Evolutionary conservation across 2,329 filamentous ascomycete species (phyloP), one percentile per base, ranked within the genome.

Genomic region (Calonectria multiphialidica): DNA sequence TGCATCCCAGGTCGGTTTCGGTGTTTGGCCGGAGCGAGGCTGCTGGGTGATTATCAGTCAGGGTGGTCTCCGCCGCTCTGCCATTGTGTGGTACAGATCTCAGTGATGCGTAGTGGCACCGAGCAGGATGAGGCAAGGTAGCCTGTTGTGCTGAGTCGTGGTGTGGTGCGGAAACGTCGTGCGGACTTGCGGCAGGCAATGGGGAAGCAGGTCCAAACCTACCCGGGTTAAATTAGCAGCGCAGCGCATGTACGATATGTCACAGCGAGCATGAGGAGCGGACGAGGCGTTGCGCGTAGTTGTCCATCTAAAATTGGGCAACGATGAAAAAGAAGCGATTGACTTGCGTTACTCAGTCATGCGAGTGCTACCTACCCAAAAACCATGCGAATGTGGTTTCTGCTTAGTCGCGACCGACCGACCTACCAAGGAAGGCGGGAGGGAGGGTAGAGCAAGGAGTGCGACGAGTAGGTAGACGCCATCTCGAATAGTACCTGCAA

Each of bases 101-200:
- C 21, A n/a, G 33, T 57, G 33, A 57, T 57, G 53, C 35, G 33
- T 57, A 57, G 53, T 33, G 53, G 53, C 53, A 40, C 53, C 53
- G 33, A 33, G 33, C 53, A 50, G 25, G 47, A 49, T 23, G 35
- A 68, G 55, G 44, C 65, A 62, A 42, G 55, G 57, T 62, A 50
- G 66, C 55, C 57, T 68, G 66, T 37, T 40, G 45, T 68, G 33
- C 42, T 28, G n/a, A 47, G 35, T 25, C 21, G 55, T 42, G 57
- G 57, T 45, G 57, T 62, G 57, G 15, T 62, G 37, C 37, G 42
- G 53, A 57, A 57, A 57, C 53, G 33, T 40, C 53, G 53, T 25
- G 50, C 7, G 35, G 33, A 18, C 12, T 68, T 53, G 44, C 55
- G 66, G 55, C 66, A 62, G 57, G 57, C 57, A 62, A 62, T 62